These are phyloP conservation scores for Ogataea parapolymorpha DNA, from an alignment of 805 yeast genomes.

Conservation along the genomic window DNA sequence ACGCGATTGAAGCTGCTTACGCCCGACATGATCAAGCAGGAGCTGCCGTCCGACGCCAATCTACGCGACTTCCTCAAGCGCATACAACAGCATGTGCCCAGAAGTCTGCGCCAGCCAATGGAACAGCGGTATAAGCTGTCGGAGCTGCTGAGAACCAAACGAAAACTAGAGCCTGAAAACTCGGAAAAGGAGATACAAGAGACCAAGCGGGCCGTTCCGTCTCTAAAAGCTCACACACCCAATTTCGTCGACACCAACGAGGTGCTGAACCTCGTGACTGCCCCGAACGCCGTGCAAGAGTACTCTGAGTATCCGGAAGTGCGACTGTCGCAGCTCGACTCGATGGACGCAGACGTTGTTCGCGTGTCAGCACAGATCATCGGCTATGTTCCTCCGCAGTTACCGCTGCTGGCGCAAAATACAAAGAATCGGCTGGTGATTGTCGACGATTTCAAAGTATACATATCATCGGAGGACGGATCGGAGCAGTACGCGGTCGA, in stretches of 20 bases:
- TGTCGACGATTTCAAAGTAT: conserved; percentile 8
- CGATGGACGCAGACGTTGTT: neutral
- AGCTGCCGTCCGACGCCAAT: conserved; percentile 11
- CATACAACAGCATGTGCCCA: conserved; percentile 13
- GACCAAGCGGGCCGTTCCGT: neutral
- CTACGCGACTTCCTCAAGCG: conserved; percentile 18
- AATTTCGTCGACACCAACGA: neutral
- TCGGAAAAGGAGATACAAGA: neutral
- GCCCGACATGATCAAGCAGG: conserved; percentile 5
- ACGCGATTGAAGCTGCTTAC: conserved; percentile 11
- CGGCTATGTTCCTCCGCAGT: conserved; percentile 11
- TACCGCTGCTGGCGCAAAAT: conserved; percentile 5
- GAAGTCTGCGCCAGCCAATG: conserved; percentile 12
- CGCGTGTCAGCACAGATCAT: conserved; percentile 5
- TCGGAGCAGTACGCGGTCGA: conserved; percentile 2
- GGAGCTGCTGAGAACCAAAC: neutral
- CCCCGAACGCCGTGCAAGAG: neutral
- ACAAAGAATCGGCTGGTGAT: neutral
- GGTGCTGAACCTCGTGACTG: neutral
- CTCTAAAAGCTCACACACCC: neutral
- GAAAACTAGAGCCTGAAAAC: neutral
- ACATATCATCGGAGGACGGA: conserved; percentile 4
- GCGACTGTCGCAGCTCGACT: neutral
- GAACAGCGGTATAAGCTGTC: conserved; percentile 9
- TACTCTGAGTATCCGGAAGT: neutral